phyloP scores from a whole-genome alignment of 176 grass and related monocot genomes.

The Zoysia japonica region DNA sequence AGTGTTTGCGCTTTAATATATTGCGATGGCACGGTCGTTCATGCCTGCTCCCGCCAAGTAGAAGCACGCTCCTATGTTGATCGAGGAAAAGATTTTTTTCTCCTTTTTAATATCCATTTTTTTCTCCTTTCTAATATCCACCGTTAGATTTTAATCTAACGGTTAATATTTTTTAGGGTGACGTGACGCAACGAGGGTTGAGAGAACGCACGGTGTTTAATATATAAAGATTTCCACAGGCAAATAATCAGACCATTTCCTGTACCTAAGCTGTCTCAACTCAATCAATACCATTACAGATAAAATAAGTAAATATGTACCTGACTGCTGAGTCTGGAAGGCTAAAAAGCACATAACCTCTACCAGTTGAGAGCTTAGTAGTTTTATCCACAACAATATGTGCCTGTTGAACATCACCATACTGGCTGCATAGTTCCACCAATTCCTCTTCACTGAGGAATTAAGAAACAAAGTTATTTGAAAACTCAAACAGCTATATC shows the following conservation, averaged over 20 bases:
- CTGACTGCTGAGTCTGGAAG: slow-evolving; percentile 87
- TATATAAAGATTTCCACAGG: background rate
- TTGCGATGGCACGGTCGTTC: too few species aligned
- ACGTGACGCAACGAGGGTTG: too few species aligned
- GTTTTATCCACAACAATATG: slow-evolving; percentile 88
- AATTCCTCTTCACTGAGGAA: slow-evolving; percentile 86
- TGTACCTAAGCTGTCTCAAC: background rate
- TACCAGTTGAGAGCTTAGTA: slow-evolving; percentile 83
- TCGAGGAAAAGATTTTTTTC: too few species aligned
- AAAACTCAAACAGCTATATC: slow-evolving; percentile 28
- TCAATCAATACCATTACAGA: background rate
- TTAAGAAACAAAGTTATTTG: slow-evolving; percentile 36
- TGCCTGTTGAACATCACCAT: slow-evolving; percentile 77
- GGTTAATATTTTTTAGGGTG: too few species aligned
- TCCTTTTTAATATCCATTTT: too few species aligned
- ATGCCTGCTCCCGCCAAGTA: too few species aligned
- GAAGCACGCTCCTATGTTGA: too few species aligned
- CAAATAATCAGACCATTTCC: background rate
- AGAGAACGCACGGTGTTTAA: too few species aligned
- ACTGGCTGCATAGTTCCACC: slow-evolving; percentile 63
- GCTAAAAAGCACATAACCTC: slow-evolving; percentile 82
- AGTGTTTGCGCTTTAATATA: too few species aligned
- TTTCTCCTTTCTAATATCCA: too few species aligned
- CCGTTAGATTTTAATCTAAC: too few species aligned
- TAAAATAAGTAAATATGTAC: slow-evolving; percentile 39